Base-by-base conservation (phyloP, 352 stramenopile species). In the Phytophthora brassicae region DNA sequence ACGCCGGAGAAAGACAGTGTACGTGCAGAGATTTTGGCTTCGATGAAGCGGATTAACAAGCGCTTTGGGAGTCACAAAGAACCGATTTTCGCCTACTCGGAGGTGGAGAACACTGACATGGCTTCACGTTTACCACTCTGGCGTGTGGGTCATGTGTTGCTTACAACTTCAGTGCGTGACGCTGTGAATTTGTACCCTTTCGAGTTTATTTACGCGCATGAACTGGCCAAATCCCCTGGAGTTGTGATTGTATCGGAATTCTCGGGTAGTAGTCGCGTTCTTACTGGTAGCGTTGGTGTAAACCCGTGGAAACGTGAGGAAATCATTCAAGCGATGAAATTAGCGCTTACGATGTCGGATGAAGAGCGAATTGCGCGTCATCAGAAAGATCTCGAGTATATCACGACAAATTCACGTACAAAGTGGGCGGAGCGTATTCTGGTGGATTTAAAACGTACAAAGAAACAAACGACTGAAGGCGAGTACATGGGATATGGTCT, bases 211-310 rank as follows among this genome's bases (percentile, higher is more conserved):
- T 93, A 92, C 64, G 81, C 86, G 6, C 82, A 94, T 33, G 83
- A 94, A 45, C 42, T 95, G 22, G 65, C 71, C 31, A 83, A 88
- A 47, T 79, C 72, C 26, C 77, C 92, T 23, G 96, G 96, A 23
- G 72, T 98, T 26, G 89, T 98, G 36, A 96, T 99, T 46, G 78
- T 99, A 6, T 99, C 95, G 28, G 97, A 99, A 71, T 99, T 99
- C 63, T 97, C 95, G 16, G 95, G 89, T 49, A 98, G 90, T 62
- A 99, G 96, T 58, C 84, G 97, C 29, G 96, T 99, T 13, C 86
- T 99, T 65, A 91, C 92, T 17, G 97, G 97, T 8, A 97, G 95
- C 42, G 74, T 99, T 44, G 93, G 95, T 47, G 91, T 99, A 20
- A 99, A 99, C 73, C 97, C 97, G 11, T 99, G 97, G 96, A 98